A percentile compares a stretch with the other conserved stretches of the same genome.
phyloP scores from a whole-genome alignment of 2,329 filamentous ascomycete genomes.

The Ophiosphaerella korrae region DNA sequence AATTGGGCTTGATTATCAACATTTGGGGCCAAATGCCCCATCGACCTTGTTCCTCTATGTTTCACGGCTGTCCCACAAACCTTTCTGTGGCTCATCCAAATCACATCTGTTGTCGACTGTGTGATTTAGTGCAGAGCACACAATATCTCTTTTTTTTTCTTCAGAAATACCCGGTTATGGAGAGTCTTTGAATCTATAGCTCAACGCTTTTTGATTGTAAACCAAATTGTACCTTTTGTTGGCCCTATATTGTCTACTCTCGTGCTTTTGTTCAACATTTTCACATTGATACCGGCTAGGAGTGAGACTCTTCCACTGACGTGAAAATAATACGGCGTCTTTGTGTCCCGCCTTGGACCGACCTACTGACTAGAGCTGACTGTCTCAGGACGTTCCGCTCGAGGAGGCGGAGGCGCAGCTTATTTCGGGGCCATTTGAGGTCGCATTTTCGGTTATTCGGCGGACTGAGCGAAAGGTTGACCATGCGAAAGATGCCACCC shows the following conservation, averaged over 20 bases:
- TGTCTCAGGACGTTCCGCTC: neutral
- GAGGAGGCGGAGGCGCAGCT: conserved; percentile 4
- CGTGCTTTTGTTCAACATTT: no score
- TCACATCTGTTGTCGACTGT: neutral
- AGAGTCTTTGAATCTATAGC: no score
- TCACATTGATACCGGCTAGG: no score
- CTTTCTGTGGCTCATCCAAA: conserved; percentile 11
- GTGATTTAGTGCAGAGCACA: no score
- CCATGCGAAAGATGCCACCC: conserved; percentile 14
- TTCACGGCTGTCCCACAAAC: conserved; percentile 19
- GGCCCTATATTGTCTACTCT: no score
- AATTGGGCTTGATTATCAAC: neutral
- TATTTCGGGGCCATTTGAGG: conserved; percentile 4
- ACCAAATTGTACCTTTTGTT: no score
- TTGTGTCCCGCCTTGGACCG: neutral
- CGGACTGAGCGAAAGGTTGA: conserved; percentile 8
- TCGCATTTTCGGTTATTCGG: conserved; percentile 6
- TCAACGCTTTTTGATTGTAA: no score
- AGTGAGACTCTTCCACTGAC: no score
- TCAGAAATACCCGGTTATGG: no score
- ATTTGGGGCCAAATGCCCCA: conserved; percentile 3
- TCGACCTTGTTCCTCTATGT: conserved; percentile 3
- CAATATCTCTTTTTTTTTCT: no score
- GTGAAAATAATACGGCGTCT: no score
- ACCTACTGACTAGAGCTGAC: neutral